Conservation (phyloP, 2,329 filamentous ascomycete species). For the Apiospora pterosperma region DNA sequence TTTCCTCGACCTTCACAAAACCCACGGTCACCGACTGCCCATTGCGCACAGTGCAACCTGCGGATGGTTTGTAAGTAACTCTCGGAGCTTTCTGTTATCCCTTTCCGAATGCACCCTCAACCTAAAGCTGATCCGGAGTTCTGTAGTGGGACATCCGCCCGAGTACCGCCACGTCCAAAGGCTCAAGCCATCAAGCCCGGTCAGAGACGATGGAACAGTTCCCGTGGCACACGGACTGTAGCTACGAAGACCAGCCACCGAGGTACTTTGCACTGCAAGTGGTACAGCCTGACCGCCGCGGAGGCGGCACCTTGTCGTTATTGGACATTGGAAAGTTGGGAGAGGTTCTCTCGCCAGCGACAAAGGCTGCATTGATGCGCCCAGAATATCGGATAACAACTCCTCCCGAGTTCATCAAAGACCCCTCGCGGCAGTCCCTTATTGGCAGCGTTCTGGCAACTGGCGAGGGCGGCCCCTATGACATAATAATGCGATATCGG, state of each 20-base stretch:
- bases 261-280: slow-evolving; percentile 39
- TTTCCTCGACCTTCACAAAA: slow-evolving; percentile 27
- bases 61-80: slow-evolving; percentile 32
- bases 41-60: slow-evolving; percentile 36
- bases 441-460: slow-evolving; percentile 4
- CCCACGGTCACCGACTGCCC: slow-evolving; percentile 33
- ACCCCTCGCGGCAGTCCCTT: slow-evolving; percentile 7
- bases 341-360: slow-evolving; percentile 20
- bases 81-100: too few relatives aligned
- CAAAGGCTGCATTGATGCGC: slow-evolving; percentile 17
- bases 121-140: neutral
- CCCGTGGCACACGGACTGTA: slow-evolving; percentile 43
- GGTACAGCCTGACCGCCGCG: slow-evolving; percentile 34
- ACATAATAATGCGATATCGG: slow-evolving; percentile 25
- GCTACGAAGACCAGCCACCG: slow-evolving; percentile 35
- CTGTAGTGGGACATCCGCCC: slow-evolving; percentile 36
- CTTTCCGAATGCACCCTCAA: too few relatives aligned
- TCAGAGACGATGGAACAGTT: slow-evolving; percentile 40
- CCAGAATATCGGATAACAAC: slow-evolving; percentile 29
- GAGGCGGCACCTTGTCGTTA: slow-evolving; percentile 37
- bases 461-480: neutral
- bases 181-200: slow-evolving; percentile 29
- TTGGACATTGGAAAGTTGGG: slow-evolving; percentile 29
- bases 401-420: slow-evolving; percentile 32
- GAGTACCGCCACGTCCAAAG: slow-evolving; percentile 22